These are phyloP conservation scores for Trichosanthes cucumerina DNA, from an alignment of 306 rosid genomes.

Conservation along the genomic window DNA sequence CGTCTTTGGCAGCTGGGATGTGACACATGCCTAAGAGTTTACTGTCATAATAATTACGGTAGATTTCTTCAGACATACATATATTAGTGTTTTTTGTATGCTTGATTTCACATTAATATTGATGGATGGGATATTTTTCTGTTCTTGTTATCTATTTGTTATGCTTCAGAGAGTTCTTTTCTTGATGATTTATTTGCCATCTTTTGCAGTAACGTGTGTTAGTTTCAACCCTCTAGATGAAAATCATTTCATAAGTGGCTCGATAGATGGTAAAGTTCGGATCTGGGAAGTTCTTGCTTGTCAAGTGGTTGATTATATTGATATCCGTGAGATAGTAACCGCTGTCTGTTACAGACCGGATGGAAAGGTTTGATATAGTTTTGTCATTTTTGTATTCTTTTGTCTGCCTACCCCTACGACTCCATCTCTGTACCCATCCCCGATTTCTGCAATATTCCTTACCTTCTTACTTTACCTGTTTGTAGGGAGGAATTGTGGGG, in stretches of 20 bases:
- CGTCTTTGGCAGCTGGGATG: slow-evolving; percentile 79
- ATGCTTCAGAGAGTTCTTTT: not conserved
- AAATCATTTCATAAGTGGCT: slow-evolving; percentile 74
- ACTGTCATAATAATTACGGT: slow-evolving; percentile 76
- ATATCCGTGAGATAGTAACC: slow-evolving; percentile 71
- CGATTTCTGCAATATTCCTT: not conserved
- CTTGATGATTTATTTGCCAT: slow-evolving; percentile 15
- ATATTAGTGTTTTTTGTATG: not conserved
- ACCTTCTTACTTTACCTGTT: not conserved
- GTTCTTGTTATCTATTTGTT: slow-evolving; percentile 3
- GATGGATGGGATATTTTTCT: not conserved
- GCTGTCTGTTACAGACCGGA: slow-evolving; percentile 75
- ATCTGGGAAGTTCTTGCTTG: slow-evolving; percentile 75
- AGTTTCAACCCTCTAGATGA: slow-evolving; percentile 70
- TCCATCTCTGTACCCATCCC: not conserved
- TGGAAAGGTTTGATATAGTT: slow-evolving; percentile 48
- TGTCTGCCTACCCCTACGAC: not conserved
- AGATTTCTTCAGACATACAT: slow-evolving; percentile 9
- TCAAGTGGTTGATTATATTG: slow-evolving; percentile 70
- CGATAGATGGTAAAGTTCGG: slow-evolving; percentile 93
- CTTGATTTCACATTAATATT: slow-evolving; percentile 15
- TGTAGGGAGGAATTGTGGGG: slow-evolving; percentile 74
- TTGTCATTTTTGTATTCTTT: not conserved
- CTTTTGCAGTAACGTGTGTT: slow-evolving; percentile 70
- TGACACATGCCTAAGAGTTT: slow-evolving; percentile 50